Conservation (phyloP, 768 basidiomycete genomes). For the Cyathus striatus region DNA sequence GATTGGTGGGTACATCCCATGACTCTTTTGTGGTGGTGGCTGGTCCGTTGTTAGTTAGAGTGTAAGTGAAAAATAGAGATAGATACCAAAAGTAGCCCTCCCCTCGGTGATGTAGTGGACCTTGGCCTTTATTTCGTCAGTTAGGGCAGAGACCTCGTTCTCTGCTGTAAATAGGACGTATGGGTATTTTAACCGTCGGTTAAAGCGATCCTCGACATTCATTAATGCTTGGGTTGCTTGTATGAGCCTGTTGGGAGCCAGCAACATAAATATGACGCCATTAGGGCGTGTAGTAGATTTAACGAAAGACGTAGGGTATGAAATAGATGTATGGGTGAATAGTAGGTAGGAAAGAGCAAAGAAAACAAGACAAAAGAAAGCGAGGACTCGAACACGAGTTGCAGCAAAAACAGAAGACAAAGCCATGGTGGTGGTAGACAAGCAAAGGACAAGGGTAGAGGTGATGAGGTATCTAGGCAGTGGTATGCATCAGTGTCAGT, state of each 20-base stretch:
- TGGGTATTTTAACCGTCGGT: constrained; percentile 22
- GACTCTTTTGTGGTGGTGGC: constrained; percentile 14
- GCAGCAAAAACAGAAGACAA: no score
- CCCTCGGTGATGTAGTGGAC: constrained; percentile 20
- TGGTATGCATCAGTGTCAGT: no score
- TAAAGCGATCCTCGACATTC: constrained; percentile 24
- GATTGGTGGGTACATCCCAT: constrained; percentile 17
- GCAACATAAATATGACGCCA: constrained; percentile 21
- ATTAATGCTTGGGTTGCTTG: constrained; percentile 19
- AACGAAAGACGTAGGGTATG: no score
- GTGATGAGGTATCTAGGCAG: no score
- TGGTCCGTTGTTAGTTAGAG: background rate
- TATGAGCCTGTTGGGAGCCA: constrained; percentile 17
- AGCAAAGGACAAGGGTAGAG: no score
- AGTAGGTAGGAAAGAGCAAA: no score
- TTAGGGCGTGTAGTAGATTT: constrained; percentile 11
- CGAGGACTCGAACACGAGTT: no score
- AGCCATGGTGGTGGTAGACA: no score
- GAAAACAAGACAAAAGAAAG: no score
- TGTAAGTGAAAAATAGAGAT: background rate
- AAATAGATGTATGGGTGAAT: no score
- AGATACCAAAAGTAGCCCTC: constrained; percentile 18
- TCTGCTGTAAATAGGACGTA: constrained; percentile 21
- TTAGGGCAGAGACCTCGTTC: constrained; percentile 14
- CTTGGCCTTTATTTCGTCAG: constrained; percentile 15